Evolutionary conservation across 305 asterid species (phyloP).

Genomic region (Fraxinus latifolia): DNA sequence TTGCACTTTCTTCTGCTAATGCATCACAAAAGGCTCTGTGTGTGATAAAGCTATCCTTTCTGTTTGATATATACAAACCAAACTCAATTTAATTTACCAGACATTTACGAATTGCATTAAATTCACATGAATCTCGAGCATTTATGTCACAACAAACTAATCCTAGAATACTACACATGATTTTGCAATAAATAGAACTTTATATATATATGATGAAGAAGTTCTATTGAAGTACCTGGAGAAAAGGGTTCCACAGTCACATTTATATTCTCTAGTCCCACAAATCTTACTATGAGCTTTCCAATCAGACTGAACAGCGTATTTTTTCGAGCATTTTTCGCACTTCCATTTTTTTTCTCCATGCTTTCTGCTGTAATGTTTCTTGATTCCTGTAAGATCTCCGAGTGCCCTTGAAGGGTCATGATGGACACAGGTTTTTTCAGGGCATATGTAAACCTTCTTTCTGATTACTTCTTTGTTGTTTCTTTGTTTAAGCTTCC

Average conservation of each 20-base stretch:
- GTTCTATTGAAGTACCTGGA: constrained; percentile 55
- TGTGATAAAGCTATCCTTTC: constrained; percentile 93
- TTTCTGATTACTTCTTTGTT: constrained; percentile 60
- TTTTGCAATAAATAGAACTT: constrained; percentile 28
- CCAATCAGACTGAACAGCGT: constrained; percentile 94
- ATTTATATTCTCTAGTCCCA: constrained; percentile 87
- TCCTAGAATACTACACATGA: constrained; percentile 8
- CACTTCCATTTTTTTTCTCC: constrained; percentile 97
- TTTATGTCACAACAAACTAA: constrained; percentile 22
- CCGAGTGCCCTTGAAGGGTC: constrained; percentile 83
- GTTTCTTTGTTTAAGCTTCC: constrained; percentile 83
- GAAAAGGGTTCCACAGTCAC: constrained; percentile 95
- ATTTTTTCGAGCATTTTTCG: constrained; percentile 79
- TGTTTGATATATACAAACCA: constrained; percentile 23
- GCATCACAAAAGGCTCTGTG: constrained; percentile 95
- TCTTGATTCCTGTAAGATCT: constrained; percentile 82
- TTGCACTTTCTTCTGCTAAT: constrained; percentile 68
- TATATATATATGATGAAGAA: neutral
- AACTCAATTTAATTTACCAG: neutral
- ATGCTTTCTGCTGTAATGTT: constrained; percentile 77
- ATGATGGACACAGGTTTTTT: constrained; percentile 75
- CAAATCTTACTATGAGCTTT: constrained; percentile 94
- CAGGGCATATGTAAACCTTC: constrained; percentile 87
- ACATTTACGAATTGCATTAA: constrained; percentile 23
- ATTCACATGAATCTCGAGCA: constrained; percentile 24